Evolutionary conservation across 805 yeast species (phyloP), one percentile per base, ranked within the genome.

Genomic region (Wickerhamomyces hampshirensis): DNA sequence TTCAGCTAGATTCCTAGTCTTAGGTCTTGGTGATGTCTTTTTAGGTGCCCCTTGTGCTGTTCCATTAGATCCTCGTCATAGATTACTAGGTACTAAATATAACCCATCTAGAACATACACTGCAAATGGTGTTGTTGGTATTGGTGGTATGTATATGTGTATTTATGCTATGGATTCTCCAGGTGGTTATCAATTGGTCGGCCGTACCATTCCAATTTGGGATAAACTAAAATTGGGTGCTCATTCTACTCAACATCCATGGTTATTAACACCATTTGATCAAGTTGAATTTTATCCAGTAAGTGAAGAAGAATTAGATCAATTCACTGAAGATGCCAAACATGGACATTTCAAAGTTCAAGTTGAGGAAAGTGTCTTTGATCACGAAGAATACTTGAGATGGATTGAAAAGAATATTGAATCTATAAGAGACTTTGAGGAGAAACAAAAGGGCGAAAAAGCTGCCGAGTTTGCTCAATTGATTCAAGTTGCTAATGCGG

Each of bases 61-160:
- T 48, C 98, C 98, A 26, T 74, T 91, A 50, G 98, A 93, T 60
- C 98, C 98, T 40, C 80, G 97, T 54, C 97, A 89, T 53, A 75
- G 97, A 53, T 73, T 88, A 42, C 66, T 91, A 39, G 98, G 98
- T 27, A 74, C 96, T 21, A 91, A 91, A 64, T 93, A 91, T 66
- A 91, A 91, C 58, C 98, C 98, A 27, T 84, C 96, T 11, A 77
- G 98, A 69, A 86, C 97, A 1, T 89, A 73, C 67, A 91, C 98
- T 3, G 96, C 96, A 27, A 86, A 87, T 56, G 98, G 98, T 49
- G 84, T 93, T 26, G 98, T 91, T 43, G 98, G 98, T 55, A 81
- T 93, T 58, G 98, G 98, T 45, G 98, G 98, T 51, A 87, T 84
- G 85, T 93, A 88, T 72, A 89, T 91, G 98, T 91, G 98, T 68